phyloP scores from a whole-genome alignment of 208 protist species.

The Balamuthia mandrillaris region DNA sequence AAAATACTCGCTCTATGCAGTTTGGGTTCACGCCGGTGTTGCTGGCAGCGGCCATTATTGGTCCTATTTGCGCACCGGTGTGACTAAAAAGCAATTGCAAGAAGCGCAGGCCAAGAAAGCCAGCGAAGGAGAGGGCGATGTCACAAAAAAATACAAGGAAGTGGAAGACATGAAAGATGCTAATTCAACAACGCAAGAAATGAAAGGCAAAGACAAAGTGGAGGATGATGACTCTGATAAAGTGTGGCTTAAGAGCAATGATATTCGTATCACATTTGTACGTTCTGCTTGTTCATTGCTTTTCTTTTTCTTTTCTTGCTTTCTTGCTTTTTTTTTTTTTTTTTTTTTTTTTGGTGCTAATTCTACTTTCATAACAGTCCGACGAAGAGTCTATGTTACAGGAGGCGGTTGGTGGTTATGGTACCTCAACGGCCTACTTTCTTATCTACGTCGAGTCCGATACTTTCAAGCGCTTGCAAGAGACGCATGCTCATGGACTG shows the following conservation, averaged over 20 bases:
- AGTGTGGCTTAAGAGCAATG: slow-evolving; percentile 33
- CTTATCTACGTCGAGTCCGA: slow-evolving; percentile 29
- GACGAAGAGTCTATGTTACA: neutral
- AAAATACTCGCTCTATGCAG: slow-evolving; percentile 26
- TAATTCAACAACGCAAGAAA: no score
- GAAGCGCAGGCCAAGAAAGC: neutral
- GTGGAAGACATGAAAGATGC: neutral
- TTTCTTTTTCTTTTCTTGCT: neutral
- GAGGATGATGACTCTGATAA: no score
- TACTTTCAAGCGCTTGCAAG: neutral
- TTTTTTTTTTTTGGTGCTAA: neutral
- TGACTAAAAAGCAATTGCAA: neutral
- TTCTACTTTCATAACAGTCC: neutral
- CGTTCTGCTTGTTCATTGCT: neutral
- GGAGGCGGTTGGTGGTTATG: slow-evolving; percentile 1
- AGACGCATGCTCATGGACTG: neutral
- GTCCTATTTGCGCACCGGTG: slow-evolving; percentile 35
- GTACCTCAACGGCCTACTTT: slow-evolving; percentile 9
- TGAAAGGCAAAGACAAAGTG: neutral
- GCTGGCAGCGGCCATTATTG: slow-evolving; percentile 48
- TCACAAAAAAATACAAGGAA: neutral
- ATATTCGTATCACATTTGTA: neutral
- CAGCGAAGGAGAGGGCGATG: neutral
- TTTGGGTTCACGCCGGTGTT: slow-evolving; percentile 46
- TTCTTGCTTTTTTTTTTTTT: neutral